These are phyloP conservation scores for Dothistroma septosporum DNA, from an alignment of 2,329 filamentous ascomycete genomes.

Conservation along the genomic window DNA sequence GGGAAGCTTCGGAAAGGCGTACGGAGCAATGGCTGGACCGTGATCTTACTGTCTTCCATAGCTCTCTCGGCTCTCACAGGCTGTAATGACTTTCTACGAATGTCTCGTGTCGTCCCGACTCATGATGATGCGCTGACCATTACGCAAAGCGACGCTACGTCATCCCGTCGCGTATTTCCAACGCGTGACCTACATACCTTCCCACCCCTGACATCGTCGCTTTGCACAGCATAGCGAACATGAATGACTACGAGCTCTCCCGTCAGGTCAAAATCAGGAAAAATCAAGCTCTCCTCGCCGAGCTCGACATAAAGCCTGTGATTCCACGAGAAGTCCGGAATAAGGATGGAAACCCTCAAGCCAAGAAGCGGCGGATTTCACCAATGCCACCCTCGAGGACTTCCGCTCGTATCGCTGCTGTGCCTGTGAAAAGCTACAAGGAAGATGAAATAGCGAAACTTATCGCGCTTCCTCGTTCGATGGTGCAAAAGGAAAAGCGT, in stretches of 20 bases:
- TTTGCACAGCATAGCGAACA: slow-evolving; percentile 14
- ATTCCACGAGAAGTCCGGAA: slow-evolving; percentile 17
- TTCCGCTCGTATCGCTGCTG: slow-evolving; percentile 48
- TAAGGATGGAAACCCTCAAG: slow-evolving; percentile 22
- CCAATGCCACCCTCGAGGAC: slow-evolving; percentile 35
- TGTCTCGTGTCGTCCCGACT: not conserved
- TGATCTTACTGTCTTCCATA: not conserved
- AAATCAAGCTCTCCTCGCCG: slow-evolving; percentile 47
- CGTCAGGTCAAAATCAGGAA: slow-evolving; percentile 48
- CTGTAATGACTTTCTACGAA: slow-evolving; percentile 2
- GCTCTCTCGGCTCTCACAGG: slow-evolving; percentile 4
- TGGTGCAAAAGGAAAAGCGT: slow-evolving; percentile 10
- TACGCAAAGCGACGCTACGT: not conserved
- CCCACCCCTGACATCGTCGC: not conserved
- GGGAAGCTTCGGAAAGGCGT: not conserved
- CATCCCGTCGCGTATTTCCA: not conserved
- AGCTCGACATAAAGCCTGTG: slow-evolving; percentile 43
- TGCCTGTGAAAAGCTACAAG: slow-evolving; percentile 35
- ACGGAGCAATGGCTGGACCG: slow-evolving; percentile 3
- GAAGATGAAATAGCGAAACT: slow-evolving; percentile 34
- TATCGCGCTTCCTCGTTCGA: slow-evolving; percentile 26
- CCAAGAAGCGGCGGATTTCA: slow-evolving; percentile 42
- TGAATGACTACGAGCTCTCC: slow-evolving; percentile 46
- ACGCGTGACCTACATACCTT: not conserved
- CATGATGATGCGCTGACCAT: not conserved